Evolutionary conservation across 495 filamentous ascomycete species (phyloP).

Genomic region (Xylaria cubensis): DNA sequence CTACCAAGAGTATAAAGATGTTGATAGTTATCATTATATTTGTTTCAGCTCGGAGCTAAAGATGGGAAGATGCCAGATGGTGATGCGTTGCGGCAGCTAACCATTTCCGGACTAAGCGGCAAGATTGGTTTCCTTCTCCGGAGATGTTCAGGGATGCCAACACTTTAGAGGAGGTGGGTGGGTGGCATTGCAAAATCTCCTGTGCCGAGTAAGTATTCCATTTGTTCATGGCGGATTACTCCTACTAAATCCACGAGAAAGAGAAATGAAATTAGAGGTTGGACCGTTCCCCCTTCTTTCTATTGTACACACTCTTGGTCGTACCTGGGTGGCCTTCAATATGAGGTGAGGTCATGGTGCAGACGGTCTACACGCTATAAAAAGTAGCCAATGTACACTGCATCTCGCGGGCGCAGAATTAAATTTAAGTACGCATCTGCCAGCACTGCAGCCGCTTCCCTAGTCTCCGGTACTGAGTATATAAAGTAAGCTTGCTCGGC

Average conservation of each 20-base stretch:
- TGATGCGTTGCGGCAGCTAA: slow-evolving; percentile 25
- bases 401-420: background rate
- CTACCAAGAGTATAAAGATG: background rate
- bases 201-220: background rate
- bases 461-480: background rate
- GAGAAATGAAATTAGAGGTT: background rate
- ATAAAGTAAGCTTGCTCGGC: background rate
- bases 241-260: background rate
- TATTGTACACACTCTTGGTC: too few species aligned
- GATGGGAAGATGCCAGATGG: background rate
- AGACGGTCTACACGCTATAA: background rate
- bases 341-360: slow-evolving; percentile 18
- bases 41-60: slow-evolving; percentile 9
- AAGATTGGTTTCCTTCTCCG: slow-evolving; percentile 8
- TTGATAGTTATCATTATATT: slow-evolving; percentile 5
- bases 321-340: too few species aligned
- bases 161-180: background rate
- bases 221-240: background rate
- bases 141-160: background rate
- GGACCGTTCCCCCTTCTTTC: background rate
- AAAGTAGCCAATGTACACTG: background rate
- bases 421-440: background rate
- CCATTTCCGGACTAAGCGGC: background rate
- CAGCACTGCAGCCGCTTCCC: background rate
- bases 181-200: background rate